Base-by-base conservation (phyloP, 2,329 filamentous ascomycete species). In the Dendryphion nanum region DNA sequence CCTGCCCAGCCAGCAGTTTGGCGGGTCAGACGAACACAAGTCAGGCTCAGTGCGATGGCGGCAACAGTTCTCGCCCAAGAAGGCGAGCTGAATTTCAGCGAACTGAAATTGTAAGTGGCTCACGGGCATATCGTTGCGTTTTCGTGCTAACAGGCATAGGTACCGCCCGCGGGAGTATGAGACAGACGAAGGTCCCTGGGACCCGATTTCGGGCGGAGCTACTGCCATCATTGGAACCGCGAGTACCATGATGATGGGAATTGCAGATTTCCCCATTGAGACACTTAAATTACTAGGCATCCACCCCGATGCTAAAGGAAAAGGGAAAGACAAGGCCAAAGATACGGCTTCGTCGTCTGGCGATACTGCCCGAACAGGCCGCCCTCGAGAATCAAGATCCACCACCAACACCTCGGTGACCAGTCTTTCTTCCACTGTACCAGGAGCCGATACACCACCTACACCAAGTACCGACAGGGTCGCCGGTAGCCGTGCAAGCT, bases 161-260 rank as follows among this genome's bases (percentile, higher is more conserved):
- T 61, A 57, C 37, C 63, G 64, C 10, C 51, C 64, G 4, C 59
- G 63, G 17, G 66, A 69, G 21, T 68, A 61, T 32, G 55, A 62
- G n/a, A 57, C 59, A 15, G 66, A 69, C 23, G 59, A 63, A 36
- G 66, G 66, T 0, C 66, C 66, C 14, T 60, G 55, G 52, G 66
- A 69, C 40, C 66, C 66, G 6, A 41, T 69, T 14, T 61, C 64
- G 18, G 66, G 66, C 35, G 86, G 82, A 13, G 82, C 88, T 0
- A 79, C 81, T 30, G 87, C 89, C 0, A 67, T 96, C 1, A 71
- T 95, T n/a, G 85, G 86, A 5, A 91, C 90, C n/a, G 73, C 93
- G 32, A 82, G 85, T 18, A 85, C 79, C 26, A 83, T 96, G 40
- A 79, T 86, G 54, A 85, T 94, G 77, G 87, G 88, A 1, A 75